Base-by-base conservation (phyloP, 2,329 filamentous ascomycete genomes). In the Trichothecium roseum region DNA sequence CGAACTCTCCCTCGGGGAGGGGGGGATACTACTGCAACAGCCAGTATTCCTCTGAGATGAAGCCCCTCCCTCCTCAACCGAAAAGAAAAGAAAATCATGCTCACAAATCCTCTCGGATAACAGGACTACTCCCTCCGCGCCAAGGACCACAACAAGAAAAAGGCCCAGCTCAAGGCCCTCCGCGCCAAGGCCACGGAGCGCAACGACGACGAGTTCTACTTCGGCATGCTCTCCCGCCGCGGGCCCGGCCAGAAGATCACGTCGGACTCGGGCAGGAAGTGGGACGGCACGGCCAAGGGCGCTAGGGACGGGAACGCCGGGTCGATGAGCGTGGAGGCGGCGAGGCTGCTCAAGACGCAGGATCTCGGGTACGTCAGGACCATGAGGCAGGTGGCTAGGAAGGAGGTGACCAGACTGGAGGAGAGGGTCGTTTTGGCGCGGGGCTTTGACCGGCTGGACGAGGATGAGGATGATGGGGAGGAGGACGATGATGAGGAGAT, bases 141-240 rank as follows among this genome's bases (percentile, higher is more conserved):
- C 18, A 64, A 69, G 45, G 78, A 82, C 53, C 78, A 74, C 65
- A 76, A 75, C 51, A 68, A 70, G 56, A 82, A 83, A 50, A 75
- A 82, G 52, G 54, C 59, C 1, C 64, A 70, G 36, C 68, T 82
- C 40, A 73, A 74, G 50, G 59, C 58, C 18, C 69, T 83, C 34
- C 66, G 68, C 32, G 61, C 69, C 39, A 81, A 81, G 51, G 78
- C 74, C 5, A 57, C 74, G 39, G 70, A 78, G 28, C 72, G 76
- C 46, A 82, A 82, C 55, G 77, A 81, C 35, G 78, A 83, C 71
- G 78, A 83, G 50, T 83, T 82, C 57, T 81, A 80, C 62, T 80
- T 74, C 50, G 75, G 74, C 42, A 83, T 83, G 78, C 62, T 81
- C 49, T 73, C 70, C 45, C 72, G 72, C 41, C 64, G 66, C 38